These are phyloP conservation scores for Cordyceps cicadae DNA, from an alignment of 2,329 filamentous ascomycete genomes.

Conservation along the genomic window DNA sequence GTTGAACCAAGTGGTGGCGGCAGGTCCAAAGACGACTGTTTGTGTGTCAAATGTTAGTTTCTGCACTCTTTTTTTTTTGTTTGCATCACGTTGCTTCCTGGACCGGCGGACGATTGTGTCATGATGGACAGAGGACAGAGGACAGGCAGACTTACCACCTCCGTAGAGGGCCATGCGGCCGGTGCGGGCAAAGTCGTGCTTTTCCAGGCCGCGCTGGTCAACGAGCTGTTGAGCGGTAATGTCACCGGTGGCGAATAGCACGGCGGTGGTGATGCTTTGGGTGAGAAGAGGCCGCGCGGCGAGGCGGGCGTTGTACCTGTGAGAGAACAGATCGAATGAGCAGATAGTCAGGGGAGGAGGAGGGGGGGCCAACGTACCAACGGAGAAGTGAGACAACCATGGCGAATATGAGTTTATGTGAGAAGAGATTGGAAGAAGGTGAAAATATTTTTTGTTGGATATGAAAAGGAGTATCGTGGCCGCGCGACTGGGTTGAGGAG, in stretches of 20 bases:
- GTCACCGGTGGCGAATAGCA: conserved; percentile 91
- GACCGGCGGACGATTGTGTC: not conserved
- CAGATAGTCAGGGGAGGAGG: not conserved
- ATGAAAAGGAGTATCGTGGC: not conserved
- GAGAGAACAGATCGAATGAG: not conserved
- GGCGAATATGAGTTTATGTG: conserved; percentile 1
- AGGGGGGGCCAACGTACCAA: not conserved
- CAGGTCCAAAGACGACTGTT: conserved; percentile 73
- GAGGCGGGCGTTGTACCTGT: conserved; percentile 79
- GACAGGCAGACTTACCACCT: conserved; percentile 48
- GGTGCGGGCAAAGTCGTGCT: conserved; percentile 67
- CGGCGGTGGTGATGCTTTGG: conserved; percentile 79
- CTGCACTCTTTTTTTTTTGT: too few species aligned
- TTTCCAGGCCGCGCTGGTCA: conserved; percentile 67
- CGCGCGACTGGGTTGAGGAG: not conserved
- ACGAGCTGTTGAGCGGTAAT: conserved; percentile 84
- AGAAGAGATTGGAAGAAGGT: not conserved
- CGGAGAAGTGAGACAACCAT: conserved; percentile 12
- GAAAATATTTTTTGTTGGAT: not conserved
- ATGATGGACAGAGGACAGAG: not conserved
- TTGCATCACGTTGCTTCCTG: not conserved
- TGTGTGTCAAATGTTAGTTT: not conserved
- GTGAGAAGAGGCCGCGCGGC: conserved; percentile 78
- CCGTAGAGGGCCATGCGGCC: conserved; percentile 75
- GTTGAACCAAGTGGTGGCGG: conserved; percentile 78